phyloP scores from a whole-genome alignment of 2,329 filamentous ascomycete species.

The Didymella glomerata region DNA sequence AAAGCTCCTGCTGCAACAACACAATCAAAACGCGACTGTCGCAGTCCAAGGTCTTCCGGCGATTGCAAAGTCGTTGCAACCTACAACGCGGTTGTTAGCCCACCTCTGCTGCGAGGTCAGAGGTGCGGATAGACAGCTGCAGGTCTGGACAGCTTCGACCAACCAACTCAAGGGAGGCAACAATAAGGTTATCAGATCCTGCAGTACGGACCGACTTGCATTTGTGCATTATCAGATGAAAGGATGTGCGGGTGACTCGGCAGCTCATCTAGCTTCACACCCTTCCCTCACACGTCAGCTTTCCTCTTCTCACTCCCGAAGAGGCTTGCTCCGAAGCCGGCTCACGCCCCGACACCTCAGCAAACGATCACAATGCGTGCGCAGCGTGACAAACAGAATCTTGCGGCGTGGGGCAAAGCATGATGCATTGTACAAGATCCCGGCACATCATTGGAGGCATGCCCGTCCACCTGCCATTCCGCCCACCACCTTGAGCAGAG shows the following conservation, averaged over 20 bases:
- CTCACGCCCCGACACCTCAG: slow-evolving; percentile 4
- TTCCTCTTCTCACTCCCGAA: slow-evolving; percentile 3
- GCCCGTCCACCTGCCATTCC: slow-evolving; percentile 22
- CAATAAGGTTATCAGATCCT: slow-evolving; percentile 22
- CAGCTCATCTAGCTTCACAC: slow-evolving; percentile 4
- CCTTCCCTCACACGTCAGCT: neutral
- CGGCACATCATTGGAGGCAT: slow-evolving; percentile 24
- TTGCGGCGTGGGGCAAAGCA: slow-evolving; percentile 12
- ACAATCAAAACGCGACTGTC: neutral
- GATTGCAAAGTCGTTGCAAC: neutral
- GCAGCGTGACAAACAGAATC: slow-evolving; percentile 16
- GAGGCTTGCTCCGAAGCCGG: slow-evolving; percentile 17
- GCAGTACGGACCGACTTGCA: slow-evolving; percentile 11
- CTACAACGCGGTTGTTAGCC: neutral
- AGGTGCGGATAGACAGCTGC: neutral
- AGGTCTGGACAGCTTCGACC: neutral
- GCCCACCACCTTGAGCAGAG: slow-evolving; percentile 19
- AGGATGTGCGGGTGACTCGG: slow-evolving; percentile 13
- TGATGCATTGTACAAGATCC: slow-evolving; percentile 12
- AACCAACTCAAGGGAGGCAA: neutral
- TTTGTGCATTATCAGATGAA: slow-evolving; percentile 22
- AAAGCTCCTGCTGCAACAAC: neutral
- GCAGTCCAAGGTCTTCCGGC: neutral
- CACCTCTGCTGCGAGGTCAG: neutral
- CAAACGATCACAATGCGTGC: slow-evolving; percentile 6